Evolutionary conservation across 768 basidiomycete species (phyloP).

Genomic region (Boletus rufocinnamomeus): DNA sequence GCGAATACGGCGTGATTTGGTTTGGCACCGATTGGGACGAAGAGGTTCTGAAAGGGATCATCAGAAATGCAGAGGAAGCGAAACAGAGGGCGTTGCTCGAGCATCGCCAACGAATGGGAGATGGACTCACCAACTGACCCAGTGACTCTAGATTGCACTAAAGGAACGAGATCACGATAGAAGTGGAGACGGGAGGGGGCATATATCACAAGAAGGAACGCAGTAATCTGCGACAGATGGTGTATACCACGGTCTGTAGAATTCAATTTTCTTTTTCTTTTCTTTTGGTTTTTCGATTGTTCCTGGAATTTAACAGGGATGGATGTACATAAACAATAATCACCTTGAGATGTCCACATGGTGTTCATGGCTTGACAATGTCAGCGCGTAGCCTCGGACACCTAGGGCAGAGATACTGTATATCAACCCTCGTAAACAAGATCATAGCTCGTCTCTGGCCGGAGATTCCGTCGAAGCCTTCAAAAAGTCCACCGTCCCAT

Average conservation of each 20-base stretch:
- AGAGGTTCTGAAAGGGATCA: slow-evolving; percentile 44
- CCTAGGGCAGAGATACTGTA: background rate
- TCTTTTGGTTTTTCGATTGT: background rate
- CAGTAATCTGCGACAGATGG: background rate
- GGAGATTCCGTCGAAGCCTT: slow-evolving; percentile 41
- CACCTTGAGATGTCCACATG: background rate
- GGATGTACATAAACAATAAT: background rate
- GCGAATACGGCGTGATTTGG: slow-evolving; percentile 66
- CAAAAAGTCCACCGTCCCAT: slow-evolving; percentile 62
- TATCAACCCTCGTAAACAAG: slow-evolving; percentile 7
- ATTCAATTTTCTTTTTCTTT: background rate
- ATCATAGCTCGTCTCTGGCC: slow-evolving; percentile 33
- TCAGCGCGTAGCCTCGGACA: background rate
- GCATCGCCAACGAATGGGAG: slow-evolving; percentile 15
- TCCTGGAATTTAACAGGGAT: background rate
- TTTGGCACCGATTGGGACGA: slow-evolving; percentile 51
- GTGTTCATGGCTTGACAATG: background rate
- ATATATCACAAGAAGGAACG: background rate
- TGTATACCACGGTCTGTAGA: background rate
- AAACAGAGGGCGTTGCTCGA: slow-evolving; percentile 32
- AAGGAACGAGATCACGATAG: background rate
- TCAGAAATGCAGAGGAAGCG: slow-evolving; percentile 37
- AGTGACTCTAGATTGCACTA: background rate
- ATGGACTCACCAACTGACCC: slow-evolving; percentile 22
- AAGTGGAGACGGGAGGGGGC: background rate